These are phyloP conservation scores for Trypanosoma brucei DNA, from an alignment of 208 protist genomes.

Conservation along the genomic window DNA sequence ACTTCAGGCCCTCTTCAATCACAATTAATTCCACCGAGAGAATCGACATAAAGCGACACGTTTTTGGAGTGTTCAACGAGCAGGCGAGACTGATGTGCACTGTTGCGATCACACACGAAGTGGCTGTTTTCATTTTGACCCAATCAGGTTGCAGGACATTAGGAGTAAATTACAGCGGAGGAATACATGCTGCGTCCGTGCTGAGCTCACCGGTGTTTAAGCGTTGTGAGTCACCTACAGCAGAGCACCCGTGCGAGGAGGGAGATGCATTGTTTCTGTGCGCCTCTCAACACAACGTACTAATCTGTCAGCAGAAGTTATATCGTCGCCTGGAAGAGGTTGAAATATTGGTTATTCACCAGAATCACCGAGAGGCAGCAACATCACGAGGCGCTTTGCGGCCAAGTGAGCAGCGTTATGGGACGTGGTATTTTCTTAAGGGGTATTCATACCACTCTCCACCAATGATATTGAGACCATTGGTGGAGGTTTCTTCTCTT, in stretches of 20 bases:
- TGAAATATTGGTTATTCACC: slow-evolving; percentile 4
- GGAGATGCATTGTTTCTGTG: slow-evolving; percentile 13
- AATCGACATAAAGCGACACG: slow-evolving; percentile 1
- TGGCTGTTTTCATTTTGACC: slow-evolving; percentile 6
- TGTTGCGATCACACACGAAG: slow-evolving; percentile 7
- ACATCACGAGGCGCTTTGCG: background rate
- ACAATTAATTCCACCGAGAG: background rate
- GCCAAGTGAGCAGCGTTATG: background rate
- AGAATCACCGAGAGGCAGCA: background rate
- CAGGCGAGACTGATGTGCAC: slow-evolving; percentile 5
- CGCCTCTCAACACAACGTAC: slow-evolving; percentile 3
- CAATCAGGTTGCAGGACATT: background rate
- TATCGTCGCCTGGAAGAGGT: slow-evolving; percentile 8
- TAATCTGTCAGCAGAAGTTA: slow-evolving; percentile 12
- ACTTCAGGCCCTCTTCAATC: background rate
- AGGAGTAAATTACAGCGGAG: slow-evolving; percentile 1
- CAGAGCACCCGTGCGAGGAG: slow-evolving; percentile 2
- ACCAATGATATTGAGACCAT: slow-evolving; percentile 2
- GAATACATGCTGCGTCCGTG: background rate
- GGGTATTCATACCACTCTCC: slow-evolving; percentile 15
- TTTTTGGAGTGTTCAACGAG: slow-evolving; percentile 24
- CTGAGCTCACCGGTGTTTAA: slow-evolving; percentile 13
- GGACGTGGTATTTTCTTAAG: slow-evolving; percentile 20
- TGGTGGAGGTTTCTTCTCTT: slow-evolving; percentile 6
- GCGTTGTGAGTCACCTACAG: background rate